Percentiles rank a stretch among this genome's conserved stretches.
Evolutionary conservation across 495 filamentous ascomycete genomes (phyloP).

Genomic region (Amphirosellinia nigrospora): DNA sequence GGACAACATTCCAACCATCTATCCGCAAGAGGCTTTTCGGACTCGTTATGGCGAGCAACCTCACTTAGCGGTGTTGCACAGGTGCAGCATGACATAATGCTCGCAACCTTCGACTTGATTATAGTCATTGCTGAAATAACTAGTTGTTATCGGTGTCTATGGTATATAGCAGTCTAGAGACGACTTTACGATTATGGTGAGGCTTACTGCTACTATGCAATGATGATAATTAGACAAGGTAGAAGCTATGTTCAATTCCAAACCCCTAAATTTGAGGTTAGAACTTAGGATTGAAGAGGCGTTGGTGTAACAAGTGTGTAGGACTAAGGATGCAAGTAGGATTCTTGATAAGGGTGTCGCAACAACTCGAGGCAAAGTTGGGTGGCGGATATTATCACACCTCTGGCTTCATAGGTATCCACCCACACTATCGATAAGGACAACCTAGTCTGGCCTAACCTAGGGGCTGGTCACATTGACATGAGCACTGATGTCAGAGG

Average conservation of each 20-base stretch:
- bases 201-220: background rate
- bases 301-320: background rate
- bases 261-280: background rate
- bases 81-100: constrained; percentile 64
- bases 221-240: background rate
- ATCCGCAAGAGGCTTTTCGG: constrained; percentile 60
- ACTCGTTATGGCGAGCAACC: constrained; percentile 50
- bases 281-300: background rate
- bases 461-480: background rate
- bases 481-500: background rate
- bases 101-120: constrained; percentile 27
- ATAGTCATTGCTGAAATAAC: constrained; percentile 29
- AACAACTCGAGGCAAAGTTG: background rate
- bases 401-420: background rate
- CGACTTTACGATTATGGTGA: background rate
- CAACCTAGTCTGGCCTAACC: background rate
- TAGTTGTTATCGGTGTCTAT: too few relatives aligned
- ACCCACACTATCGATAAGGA: constrained; percentile 8
- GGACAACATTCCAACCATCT: constrained; percentile 67
- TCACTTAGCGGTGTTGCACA: constrained; percentile 64
- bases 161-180: background rate
- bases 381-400: background rate
- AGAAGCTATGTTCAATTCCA: background rate
- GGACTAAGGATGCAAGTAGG: background rate
- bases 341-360: background rate